Base-by-base conservation (phyloP, 2,329 filamentous ascomycete genomes). In the Fusarium hainanense region DNA sequence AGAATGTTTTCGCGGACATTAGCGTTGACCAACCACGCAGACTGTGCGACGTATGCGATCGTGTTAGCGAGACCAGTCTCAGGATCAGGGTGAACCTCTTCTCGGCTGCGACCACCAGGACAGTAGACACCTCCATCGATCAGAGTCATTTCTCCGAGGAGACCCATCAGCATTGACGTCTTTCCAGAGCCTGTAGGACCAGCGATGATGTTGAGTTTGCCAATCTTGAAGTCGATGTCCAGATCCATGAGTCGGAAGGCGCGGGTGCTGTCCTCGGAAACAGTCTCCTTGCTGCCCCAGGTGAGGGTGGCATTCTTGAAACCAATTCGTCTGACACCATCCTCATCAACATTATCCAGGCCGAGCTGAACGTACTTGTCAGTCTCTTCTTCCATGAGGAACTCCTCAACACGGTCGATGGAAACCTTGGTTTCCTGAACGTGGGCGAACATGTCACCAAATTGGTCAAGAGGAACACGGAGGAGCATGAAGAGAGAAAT, bases 371-470 rank as follows among this genome's bases (percentile, higher is more conserved):
- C 85, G 77, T 98, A 98, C 79, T 99, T 99, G 62, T 97, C 93
- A 0, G 96, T 99, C 82, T 99, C 96, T 10, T 96, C 94, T 78
- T 99, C 96, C 60, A 87, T 90, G 43, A 99, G 81, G 75, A 98
- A 99, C 74, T 97, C 92, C 77, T 99, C 95, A 10, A 99, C 93
- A 84, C 96, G 94, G 76, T 98, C 94, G 54, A 99, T 90, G 0
- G 96, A 99, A 21, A 99, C 95, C 82, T 97, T 97, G 25, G 94
- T 93, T 81, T 99, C 96, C 82, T 98, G 94, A 6, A 99, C 94
- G 81, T 98, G 96, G 13, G 96, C 96, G 76, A 98, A 92, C 96
- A 99, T 99, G 80, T 99, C 96, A 52, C 96, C 96, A 56, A 99
- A 87, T 81, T 98, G 95, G 79, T 99, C 96, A 47, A 99, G 84